Conservation (phyloP, 768 basidiomycete species). For the Vararia minispora region DNA sequence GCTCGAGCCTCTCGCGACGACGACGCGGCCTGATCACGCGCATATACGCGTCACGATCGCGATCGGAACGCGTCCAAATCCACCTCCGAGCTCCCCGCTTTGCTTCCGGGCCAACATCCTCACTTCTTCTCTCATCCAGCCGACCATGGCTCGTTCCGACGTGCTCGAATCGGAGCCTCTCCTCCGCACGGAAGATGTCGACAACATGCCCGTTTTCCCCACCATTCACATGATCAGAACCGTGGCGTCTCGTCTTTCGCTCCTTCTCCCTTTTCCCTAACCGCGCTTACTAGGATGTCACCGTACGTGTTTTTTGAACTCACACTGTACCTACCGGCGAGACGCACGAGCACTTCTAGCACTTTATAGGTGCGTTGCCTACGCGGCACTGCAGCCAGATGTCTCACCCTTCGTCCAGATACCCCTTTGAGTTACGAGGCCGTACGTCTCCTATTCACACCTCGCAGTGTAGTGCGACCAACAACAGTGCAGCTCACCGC, state of each 20-base stretch:
- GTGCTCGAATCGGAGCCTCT: constrained; percentile 26
- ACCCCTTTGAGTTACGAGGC: constrained; percentile 77
- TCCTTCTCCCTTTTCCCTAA: constrained; percentile 9
- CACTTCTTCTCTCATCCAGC: no score
- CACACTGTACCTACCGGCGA: background rate
- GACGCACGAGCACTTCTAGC: constrained; percentile 25
- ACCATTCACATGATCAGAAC: constrained; percentile 68
- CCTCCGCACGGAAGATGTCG: constrained; percentile 40
- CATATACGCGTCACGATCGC: no score
- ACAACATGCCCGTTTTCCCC: constrained; percentile 60
- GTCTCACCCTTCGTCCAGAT: constrained; percentile 33
- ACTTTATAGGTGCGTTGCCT: constrained; percentile 50
- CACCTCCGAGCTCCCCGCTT: no score
- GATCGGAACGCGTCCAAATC: no score
- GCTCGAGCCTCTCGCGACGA: background rate
- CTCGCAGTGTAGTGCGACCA: background rate
- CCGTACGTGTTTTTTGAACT: constrained; percentile 3
- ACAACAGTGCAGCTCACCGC: constrained; percentile 46
- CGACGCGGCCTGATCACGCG: no score
- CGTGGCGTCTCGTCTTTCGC: constrained; percentile 21
- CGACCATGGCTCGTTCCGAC: no score
- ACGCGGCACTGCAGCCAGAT: background rate
- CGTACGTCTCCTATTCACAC: constrained; percentile 28
- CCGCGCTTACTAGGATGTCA: constrained; percentile 13
- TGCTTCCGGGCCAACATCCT: no score